phyloP scores from a whole-genome alignment of 345 rosid genomes.

The Brassica rapa region DNA sequence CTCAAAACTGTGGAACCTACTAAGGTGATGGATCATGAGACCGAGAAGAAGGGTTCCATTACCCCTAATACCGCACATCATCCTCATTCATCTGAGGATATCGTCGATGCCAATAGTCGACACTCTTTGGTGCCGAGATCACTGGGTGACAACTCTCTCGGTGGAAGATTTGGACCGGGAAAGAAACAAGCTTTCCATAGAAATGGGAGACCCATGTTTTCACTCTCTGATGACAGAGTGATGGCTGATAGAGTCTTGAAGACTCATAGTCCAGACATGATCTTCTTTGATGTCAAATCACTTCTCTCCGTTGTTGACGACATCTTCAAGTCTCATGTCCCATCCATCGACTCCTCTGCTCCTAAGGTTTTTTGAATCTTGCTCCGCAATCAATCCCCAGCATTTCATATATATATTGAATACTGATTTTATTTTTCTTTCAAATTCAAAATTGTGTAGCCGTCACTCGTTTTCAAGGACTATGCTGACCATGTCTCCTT shows the following conservation, averaged over 20 bases:
- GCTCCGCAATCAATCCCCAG: neutral
- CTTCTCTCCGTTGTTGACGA: constrained; percentile 68
- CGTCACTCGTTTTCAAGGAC: constrained; percentile 39
- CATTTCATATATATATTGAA: constrained; percentile 11
- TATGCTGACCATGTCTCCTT: constrained; percentile 50
- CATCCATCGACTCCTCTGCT: constrained; percentile 40
- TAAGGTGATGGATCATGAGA: constrained; percentile 35
- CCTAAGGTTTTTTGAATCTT: constrained; percentile 37
- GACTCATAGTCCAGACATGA: constrained; percentile 67
- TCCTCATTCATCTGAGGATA: constrained; percentile 28
- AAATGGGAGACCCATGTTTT: constrained; percentile 50
- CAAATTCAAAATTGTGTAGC: constrained; percentile 19
- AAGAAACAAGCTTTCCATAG: constrained; percentile 40
- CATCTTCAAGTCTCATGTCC: constrained; percentile 59
- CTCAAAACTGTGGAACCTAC: neutral
- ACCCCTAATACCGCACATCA: constrained; percentile 23
- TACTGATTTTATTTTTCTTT: constrained; percentile 15
- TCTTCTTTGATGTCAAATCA: constrained; percentile 56
- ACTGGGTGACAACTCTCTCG: constrained; percentile 30
- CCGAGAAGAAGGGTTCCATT: constrained; percentile 20
- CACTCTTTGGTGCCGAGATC: constrained; percentile 36
- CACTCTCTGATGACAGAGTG: constrained; percentile 55
- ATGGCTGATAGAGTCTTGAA: constrained; percentile 62
- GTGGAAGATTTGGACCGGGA: constrained; percentile 42
- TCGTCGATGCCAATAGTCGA: constrained; percentile 18